A percentile compares a stretch with the other conserved stretches of the same genome.
These are phyloP conservation scores for Sonneratia caseolaris DNA, from an alignment of 345 rosid genomes.

Conservation along the genomic window DNA sequence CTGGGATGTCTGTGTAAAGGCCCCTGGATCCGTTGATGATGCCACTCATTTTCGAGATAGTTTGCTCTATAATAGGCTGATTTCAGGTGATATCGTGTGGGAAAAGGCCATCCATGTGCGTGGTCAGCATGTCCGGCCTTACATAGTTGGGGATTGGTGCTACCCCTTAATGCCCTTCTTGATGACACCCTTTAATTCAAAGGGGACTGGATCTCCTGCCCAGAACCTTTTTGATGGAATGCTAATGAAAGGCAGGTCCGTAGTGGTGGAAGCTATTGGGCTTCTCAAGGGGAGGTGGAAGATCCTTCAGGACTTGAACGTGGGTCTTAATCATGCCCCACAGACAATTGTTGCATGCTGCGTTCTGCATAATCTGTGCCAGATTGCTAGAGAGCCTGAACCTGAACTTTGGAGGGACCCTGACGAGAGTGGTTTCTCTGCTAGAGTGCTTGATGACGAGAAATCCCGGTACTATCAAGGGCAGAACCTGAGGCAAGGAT, in stretches of 20 bases:
- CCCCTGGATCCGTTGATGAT: conserved; percentile 79
- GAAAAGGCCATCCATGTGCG: conserved; percentile 66
- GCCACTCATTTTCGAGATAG: conserved; percentile 81
- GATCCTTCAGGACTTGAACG: conserved; percentile 90
- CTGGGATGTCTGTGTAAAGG: conserved; percentile 95
- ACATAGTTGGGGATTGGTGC: conserved; percentile 94
- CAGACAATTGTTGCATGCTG: conserved; percentile 98
- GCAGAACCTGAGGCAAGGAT: conserved; percentile 79
- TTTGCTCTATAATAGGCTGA: conserved; percentile 67
- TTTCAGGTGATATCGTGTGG: conserved; percentile 87
- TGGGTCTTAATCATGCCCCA: conserved; percentile 85
- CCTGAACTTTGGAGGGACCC: conserved; percentile 83
- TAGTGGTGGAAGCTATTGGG: conserved; percentile 89
- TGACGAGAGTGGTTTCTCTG: conserved; percentile 58
- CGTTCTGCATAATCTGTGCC: conserved; percentile 93
- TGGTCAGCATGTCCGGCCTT: conserved; percentile 85
- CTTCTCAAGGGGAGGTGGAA: conserved; percentile 88
- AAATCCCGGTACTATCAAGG: conserved; percentile 69
- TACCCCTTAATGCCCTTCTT: conserved; percentile 70
- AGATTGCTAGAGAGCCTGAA: conserved; percentile 94
- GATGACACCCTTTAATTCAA: conserved; percentile 85
- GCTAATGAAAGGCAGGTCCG: conserved; percentile 95
- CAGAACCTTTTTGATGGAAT: conserved; percentile 93
- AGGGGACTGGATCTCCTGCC: conserved; percentile 71
- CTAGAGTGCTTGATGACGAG: conserved; percentile 78